Conservation (phyloP, 2,329 filamentous ascomycete species). For the Botryotinia convoluta region DNA sequence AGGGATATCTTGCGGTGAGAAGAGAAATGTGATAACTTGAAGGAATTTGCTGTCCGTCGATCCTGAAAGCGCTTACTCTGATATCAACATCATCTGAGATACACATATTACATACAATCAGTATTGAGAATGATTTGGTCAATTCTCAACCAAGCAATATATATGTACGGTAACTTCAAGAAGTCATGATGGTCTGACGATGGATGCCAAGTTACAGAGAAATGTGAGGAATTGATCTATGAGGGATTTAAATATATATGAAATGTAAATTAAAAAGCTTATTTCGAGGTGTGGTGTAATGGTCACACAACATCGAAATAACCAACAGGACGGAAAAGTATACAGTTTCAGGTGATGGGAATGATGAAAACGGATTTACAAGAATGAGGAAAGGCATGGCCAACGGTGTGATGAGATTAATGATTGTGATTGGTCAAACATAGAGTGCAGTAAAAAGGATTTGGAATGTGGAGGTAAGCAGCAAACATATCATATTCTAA, state of each 20-base stretch:
- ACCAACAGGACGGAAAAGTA: background rate
- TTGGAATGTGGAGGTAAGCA: background rate
- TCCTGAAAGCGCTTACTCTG: background rate
- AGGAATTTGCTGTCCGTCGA: background rate
- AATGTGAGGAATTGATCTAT: conserved; percentile 4
- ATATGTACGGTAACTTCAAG: background rate
- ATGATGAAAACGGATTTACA: background rate
- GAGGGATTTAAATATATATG: conserved; percentile 11
- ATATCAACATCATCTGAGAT: conserved; percentile 6
- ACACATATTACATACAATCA: background rate
- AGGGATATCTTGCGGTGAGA: background rate
- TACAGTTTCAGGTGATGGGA: background rate
- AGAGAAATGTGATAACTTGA: conserved; percentile 1
- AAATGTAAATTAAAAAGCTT: conserved; percentile 12
- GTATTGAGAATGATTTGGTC: background rate
- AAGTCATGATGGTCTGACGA: background rate
- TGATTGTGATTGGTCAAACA: background rate
- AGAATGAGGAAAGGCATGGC: background rate
- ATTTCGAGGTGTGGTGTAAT: conserved; percentile 2
- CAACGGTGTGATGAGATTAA: background rate
- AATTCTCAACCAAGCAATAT: background rate
- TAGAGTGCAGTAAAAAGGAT: background rate
- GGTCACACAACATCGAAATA: background rate
- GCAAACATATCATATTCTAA: background rate
- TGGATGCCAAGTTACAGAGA: conserved; percentile 2